phyloP scores from a whole-genome alignment of 257 asterid genomes.

The Buddleja alternifolia region DNA sequence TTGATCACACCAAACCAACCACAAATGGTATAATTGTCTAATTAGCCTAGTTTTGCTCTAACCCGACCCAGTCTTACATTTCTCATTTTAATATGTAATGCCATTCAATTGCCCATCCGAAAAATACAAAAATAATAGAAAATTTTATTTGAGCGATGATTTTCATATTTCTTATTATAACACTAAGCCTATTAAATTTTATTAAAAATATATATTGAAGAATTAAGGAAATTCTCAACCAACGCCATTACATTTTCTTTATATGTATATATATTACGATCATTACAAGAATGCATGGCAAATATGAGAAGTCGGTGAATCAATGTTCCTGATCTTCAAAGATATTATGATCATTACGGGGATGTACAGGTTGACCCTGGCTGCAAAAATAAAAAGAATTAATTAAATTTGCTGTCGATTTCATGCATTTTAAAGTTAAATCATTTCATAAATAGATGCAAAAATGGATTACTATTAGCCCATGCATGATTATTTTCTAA shows the following conservation, averaged over 20 bases:
- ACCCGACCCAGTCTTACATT: no score
- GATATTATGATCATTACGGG: background rate
- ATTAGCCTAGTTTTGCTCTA: no score
- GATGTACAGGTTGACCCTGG: conserved; percentile 33
- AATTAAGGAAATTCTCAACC: background rate
- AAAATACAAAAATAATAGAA: no score
- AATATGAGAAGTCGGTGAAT: background rate
- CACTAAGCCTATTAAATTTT: no score
- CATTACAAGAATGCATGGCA: background rate
- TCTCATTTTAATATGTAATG: no score
- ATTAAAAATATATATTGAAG: background rate
- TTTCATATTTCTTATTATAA: background rate
- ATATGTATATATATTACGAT: background rate
- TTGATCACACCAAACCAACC: no score
- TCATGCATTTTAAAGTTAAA: background rate
- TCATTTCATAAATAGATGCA: background rate
- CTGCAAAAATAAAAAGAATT: conserved; percentile 20
- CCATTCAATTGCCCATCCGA: no score
- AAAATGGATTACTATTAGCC: no score
- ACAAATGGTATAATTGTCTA: no score
- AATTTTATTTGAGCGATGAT: no score
- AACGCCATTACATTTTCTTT: background rate
- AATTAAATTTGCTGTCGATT: conserved; percentile 1
- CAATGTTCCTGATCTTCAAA: background rate
- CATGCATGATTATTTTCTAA: no score